Percentiles rank a stretch among this genome's conserved stretches.
Conservation (phyloP, 805 yeast genomes). For the Candida ulmi region DNA sequence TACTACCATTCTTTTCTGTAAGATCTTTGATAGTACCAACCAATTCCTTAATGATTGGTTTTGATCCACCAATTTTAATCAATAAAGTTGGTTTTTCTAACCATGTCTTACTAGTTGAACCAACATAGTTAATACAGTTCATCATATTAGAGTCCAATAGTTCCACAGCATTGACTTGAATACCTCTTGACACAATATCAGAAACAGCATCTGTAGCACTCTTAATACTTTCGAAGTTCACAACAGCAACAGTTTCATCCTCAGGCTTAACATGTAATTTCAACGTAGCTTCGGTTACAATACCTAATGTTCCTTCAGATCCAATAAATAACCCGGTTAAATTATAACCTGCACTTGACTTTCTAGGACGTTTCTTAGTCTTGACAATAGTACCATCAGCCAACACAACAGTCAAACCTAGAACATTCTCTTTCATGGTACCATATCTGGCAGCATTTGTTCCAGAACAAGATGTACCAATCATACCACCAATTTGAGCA, state of each 20-base stretch:
- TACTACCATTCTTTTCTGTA: constrained; percentile 48
- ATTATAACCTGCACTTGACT: constrained; percentile 76
- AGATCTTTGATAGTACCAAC: constrained; percentile 43
- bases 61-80: constrained; percentile 56
- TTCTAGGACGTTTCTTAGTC: constrained; percentile 70
- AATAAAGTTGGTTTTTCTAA: constrained; percentile 55
- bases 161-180: constrained; percentile 70
- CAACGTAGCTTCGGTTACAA: constrained; percentile 72
- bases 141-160: constrained; percentile 68
- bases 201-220: constrained; percentile 71
- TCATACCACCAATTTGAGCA: constrained; percentile 76
- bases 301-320: constrained; percentile 74
- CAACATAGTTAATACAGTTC: constrained; percentile 55
- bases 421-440: constrained; percentile 70
- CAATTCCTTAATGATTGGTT: constrained; percentile 41
- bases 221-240: constrained; percentile 58
- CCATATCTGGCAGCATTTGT: constrained; percentile 77
- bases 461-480: constrained; percentile 74
- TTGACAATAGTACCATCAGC: constrained; percentile 78
- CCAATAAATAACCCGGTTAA: constrained; percentile 73
- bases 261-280: constrained; percentile 62
- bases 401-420: constrained; percentile 64
- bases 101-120: constrained; percentile 49
- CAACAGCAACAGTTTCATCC: constrained; percentile 61
- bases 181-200: constrained; percentile 54